phyloP scores from a whole-genome alignment of 495 filamentous ascomycete genomes.

The Neurospora tetraspora region DNA sequence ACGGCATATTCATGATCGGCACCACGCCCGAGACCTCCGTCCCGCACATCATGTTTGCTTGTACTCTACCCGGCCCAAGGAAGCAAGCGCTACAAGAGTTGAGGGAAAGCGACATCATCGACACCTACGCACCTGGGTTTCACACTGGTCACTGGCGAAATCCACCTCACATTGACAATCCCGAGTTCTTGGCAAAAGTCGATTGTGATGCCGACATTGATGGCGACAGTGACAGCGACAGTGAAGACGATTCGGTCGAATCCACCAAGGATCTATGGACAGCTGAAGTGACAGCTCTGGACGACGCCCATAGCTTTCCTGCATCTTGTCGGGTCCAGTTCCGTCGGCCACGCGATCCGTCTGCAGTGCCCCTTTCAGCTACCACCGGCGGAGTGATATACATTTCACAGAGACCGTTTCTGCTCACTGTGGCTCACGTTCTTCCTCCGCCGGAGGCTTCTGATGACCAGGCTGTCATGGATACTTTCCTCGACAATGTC shows the following conservation, averaged over 20 bases:
- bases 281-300: neutral
- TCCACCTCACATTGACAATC: neutral
- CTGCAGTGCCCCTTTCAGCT: neutral
- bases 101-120: neutral
- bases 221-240: neutral
- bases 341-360: neutral
- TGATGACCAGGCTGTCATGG: too few species aligned
- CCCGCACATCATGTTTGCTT: neutral
- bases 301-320: neutral
- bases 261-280: neutral
- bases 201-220: neutral
- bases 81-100: neutral
- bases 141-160: neutral
- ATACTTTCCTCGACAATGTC: too few species aligned
- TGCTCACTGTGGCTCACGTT: too few species aligned
- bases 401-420: neutral
- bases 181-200: neutral
- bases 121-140: neutral
- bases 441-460: too few species aligned
- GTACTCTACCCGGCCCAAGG: neutral
- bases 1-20: neutral
- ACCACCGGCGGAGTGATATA: neutral
- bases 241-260: neutral
- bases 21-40: neutral
- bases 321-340: neutral